These are phyloP conservation scores for Juglanconis sp. DNA, from an alignment of 2,329 filamentous ascomycete genomes.

Conservation along the genomic window DNA sequence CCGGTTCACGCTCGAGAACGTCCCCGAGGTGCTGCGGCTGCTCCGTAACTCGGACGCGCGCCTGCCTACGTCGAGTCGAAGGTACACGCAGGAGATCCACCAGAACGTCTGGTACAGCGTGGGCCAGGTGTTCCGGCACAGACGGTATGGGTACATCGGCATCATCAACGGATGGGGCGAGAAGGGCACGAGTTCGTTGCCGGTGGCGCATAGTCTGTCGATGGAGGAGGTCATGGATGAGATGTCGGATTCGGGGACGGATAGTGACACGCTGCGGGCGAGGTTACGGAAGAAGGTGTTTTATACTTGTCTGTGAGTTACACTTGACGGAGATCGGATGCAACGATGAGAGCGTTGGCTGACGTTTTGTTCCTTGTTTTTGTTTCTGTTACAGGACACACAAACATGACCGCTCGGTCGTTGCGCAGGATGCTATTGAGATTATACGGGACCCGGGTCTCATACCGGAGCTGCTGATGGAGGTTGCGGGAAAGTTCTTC, in stretches of 20 bases:
- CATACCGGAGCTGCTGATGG: constrained; percentile 58
- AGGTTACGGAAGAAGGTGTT: constrained; percentile 66
- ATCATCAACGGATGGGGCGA: constrained; percentile 86
- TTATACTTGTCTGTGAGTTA: constrained; percentile 81
- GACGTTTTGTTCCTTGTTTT: constrained; percentile 33
- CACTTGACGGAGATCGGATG: not conserved
- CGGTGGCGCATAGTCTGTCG: constrained; percentile 24
- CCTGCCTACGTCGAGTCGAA: constrained; percentile 31
- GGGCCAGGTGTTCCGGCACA: constrained; percentile 82
- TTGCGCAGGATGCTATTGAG: constrained; percentile 75
- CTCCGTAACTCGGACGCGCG: constrained; percentile 44
- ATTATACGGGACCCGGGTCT: constrained; percentile 46
- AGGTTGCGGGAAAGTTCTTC: constrained; percentile 79
- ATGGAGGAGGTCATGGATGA: constrained; percentile 28
- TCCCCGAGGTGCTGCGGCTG: constrained; percentile 35
- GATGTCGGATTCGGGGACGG: constrained; percentile 53
- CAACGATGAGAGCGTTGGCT: constrained; percentile 34
- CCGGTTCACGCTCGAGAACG: constrained; percentile 31
- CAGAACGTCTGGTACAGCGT: constrained; percentile 60
- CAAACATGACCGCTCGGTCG: constrained; percentile 66
- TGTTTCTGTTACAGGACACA: constrained; percentile 45
- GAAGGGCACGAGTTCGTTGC: constrained; percentile 24
- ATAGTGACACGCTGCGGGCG: constrained; percentile 54
- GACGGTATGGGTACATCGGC: constrained; percentile 73
- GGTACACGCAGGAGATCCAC: constrained; percentile 33